These are phyloP conservation scores for Dactylis glomerata DNA, from an alignment of 176 grass and related monocot genomes.

Conservation along the genomic window DNA sequence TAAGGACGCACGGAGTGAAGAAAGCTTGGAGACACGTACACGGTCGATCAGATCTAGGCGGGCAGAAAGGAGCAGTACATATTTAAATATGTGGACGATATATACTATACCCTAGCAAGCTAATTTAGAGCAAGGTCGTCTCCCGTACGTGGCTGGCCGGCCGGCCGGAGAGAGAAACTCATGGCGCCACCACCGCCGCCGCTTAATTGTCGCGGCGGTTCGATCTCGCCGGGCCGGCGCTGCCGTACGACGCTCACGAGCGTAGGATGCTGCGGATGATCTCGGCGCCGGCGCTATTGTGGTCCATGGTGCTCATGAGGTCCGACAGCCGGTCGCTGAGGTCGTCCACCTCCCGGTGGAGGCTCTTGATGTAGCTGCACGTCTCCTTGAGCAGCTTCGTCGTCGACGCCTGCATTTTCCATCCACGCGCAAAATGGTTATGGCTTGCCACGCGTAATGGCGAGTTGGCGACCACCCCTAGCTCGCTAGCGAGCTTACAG, in stretches of 20 bases:
- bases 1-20: slow-evolving; percentile 1
- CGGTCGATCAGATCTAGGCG: slow-evolving; percentile 42
- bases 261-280: slow-evolving; percentile 90
- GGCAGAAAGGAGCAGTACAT: slow-evolving; percentile 1
- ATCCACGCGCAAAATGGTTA: neutral
- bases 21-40: slow-evolving; percentile 21
- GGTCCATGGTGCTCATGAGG: slow-evolving; percentile 79
- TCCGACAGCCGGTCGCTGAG: slow-evolving; percentile 84
- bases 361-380: slow-evolving; percentile 95
- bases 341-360: slow-evolving; percentile 90
- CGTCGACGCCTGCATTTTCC: slow-evolving; percentile 61
- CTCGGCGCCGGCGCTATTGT: slow-evolving; percentile 70
- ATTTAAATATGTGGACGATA: slow-evolving; percentile 27
- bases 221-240: neutral
- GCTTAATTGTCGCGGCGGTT: slow-evolving; percentile 10
- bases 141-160: neutral
- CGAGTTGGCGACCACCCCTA: neutral
- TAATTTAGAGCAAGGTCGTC: slow-evolving; percentile 9
- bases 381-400: slow-evolving; percentile 91
- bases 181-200: neutral
- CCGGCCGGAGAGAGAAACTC: slow-evolving; percentile 9
- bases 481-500: neutral
- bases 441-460: too few species aligned
- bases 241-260: slow-evolving; percentile 34
- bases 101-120: slow-evolving; percentile 46